Percentiles rank a stretch among this genome's conserved stretches.
Evolutionary conservation across 345 rosid species (phyloP).

Genomic region (Psidium guajava): DNA sequence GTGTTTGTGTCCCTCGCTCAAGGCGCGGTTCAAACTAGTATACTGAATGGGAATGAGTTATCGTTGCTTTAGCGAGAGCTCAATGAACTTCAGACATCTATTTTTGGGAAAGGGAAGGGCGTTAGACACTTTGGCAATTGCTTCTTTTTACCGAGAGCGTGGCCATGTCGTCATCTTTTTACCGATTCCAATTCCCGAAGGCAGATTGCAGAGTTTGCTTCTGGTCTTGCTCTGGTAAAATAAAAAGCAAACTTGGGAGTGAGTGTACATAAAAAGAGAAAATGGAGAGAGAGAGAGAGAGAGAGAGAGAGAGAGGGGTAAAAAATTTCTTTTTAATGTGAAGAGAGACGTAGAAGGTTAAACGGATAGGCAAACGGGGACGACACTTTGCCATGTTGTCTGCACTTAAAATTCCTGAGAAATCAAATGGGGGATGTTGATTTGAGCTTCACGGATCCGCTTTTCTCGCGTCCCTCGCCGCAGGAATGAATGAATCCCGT

Average conservation of each 20-base stretch:
- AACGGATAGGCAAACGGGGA: background rate
- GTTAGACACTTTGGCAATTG: background rate
- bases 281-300: background rate
- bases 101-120: background rate
- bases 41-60: slow-evolving; percentile 7
- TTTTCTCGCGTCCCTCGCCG: slow-evolving; percentile 14
- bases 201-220: background rate
- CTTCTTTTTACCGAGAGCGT: slow-evolving; percentile 2
- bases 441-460: slow-evolving; percentile 27
- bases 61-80: background rate
- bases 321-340: background rate
- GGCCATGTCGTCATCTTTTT: slow-evolving; percentile 28
- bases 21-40: background rate
- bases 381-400: slow-evolving; percentile 1
- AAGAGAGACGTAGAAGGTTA: background rate
- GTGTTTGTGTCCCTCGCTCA: background rate
- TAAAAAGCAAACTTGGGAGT: slow-evolving; percentile 24
- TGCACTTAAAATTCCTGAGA: background rate
- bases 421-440: background rate
- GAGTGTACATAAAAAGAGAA: slow-evolving; percentile 6
- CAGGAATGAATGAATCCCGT: background rate
- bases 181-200: slow-evolving; percentile 24
- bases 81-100: background rate
- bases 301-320: no score
- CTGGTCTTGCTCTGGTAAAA: slow-evolving; percentile 6